Base-by-base conservation (phyloP, 768 basidiomycete species). In the Psilocybe subaeruginosa region DNA sequence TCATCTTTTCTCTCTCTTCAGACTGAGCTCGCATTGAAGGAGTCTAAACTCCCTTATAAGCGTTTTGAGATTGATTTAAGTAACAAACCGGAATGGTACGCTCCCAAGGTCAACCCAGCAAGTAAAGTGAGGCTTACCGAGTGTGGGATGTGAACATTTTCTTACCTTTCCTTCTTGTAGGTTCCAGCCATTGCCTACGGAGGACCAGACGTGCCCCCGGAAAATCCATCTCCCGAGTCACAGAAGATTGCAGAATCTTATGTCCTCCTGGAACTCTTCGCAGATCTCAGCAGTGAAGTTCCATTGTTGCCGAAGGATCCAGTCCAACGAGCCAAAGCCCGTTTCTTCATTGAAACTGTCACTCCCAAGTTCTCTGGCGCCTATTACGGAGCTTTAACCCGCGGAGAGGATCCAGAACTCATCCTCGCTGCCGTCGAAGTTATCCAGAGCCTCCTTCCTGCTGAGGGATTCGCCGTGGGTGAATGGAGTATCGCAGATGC, bases 21-120 rank as follows among this genome's bases (percentile, higher is more conserved):
- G 84, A 79, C 79, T 16, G 83, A 88, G 60, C 76, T 90, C n/a
- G 86, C 88, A 0, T 79, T 91, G 23, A 76, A 78, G 11, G 88
- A 90, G 64, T 79, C 82, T 1, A 76, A 80, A 4, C 76, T 82
- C 3, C 64, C 78, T 1, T 85, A 75, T 69, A 83, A 76, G 19
- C 70, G 78, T 12, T 87, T 76, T 62, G 81, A 88, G 63, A 82
- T 91, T 50, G 85, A 89, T 64, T 72, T 91, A 11, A 52, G 59
- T 64, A 85, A 87, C 75, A 91, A 90, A 74, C 88, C 88, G 0
- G 84, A 81, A 53, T 89, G 88, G 88, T 89, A 87, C 68, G 82
- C 82, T 0, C 79, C 82, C 0, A 80, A 85, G 60, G 82, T 91
- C 41, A 91, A 90, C 72, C 85, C 84, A 1, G 86, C 82, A 0